These are phyloP conservation scores for Suhomyces emberorum DNA, from an alignment of 805 yeast genomes.

Conservation along the genomic window DNA sequence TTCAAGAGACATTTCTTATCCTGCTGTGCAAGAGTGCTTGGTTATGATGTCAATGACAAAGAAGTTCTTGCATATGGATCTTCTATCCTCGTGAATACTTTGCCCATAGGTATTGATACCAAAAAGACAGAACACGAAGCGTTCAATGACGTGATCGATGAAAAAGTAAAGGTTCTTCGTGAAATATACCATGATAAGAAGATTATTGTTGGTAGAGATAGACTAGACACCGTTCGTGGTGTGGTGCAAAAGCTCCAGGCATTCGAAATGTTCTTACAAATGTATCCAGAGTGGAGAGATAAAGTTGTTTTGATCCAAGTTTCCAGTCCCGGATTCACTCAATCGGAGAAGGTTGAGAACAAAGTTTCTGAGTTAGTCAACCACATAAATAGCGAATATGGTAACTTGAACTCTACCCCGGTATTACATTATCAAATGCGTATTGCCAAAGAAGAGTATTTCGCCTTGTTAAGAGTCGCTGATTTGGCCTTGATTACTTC, in stretches of 20 bases:
- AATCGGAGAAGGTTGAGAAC: conserved; percentile 65
- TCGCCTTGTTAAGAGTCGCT: conserved; percentile 83
- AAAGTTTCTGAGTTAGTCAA: conserved; percentile 81
- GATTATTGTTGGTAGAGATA: conserved; percentile 89
- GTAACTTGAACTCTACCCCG: conserved; percentile 78
- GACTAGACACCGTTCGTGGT: conserved; percentile 89
- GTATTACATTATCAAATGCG: conserved; percentile 91
- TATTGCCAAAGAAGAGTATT: conserved; percentile 81
- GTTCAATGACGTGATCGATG: conserved; percentile 47
- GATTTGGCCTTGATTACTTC: conserved; percentile 88
- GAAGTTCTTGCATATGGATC: conserved; percentile 73
- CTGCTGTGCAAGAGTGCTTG: conserved; percentile 83
- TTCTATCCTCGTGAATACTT: conserved; percentile 65
- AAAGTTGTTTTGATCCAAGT: conserved; percentile 89
- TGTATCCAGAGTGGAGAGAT: conserved; percentile 90
- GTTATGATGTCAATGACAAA: conserved; percentile 64
- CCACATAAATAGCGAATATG: conserved; percentile 80
- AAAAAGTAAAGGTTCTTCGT: conserved; percentile 62
- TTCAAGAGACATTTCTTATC: conserved; percentile 90
- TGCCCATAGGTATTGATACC: conserved; percentile 90
- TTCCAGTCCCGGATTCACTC: conserved; percentile 69
- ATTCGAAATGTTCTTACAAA: conserved; percentile 78
- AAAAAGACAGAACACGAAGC: conserved; percentile 63
- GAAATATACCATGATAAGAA: conserved; percentile 62
- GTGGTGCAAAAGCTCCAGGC: conserved; percentile 92